Conservation (phyloP, 495 filamentous ascomycete genomes). For the Daldinia concentrica region DNA sequence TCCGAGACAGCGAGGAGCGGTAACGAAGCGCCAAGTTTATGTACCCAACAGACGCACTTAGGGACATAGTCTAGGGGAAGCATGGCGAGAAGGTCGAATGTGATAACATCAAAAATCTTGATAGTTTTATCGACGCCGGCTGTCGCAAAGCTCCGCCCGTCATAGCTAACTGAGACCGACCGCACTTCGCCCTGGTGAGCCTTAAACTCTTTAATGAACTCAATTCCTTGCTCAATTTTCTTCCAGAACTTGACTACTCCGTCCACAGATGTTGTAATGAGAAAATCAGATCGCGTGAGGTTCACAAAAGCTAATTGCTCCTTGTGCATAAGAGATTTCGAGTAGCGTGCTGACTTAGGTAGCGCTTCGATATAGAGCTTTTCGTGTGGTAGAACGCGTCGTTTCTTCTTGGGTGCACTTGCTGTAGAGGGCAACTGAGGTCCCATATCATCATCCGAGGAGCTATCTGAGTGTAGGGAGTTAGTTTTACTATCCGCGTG, state of each 20-base stretch:
- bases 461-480: slow-evolving; percentile 62
- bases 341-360: slow-evolving; percentile 83
- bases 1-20: slow-evolving; percentile 92
- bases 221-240: slow-evolving; percentile 87
- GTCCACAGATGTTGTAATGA: slow-evolving; percentile 92
- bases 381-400: slow-evolving; percentile 89
- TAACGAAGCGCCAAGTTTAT: slow-evolving; percentile 84
- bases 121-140: slow-evolving; percentile 86
- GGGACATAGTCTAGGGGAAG: slow-evolving; percentile 77
- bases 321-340: slow-evolving; percentile 98
- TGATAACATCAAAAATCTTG: slow-evolving; percentile 96
- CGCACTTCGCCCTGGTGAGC: slow-evolving; percentile 88
- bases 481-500: background rate
- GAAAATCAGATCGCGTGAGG: slow-evolving; percentile 92
- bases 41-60: slow-evolving; percentile 90
- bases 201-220: slow-evolving; percentile 98
- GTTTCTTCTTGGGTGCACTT: slow-evolving; percentile 83
- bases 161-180: slow-evolving; percentile 81
- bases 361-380: slow-evolving; percentile 93
- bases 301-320: slow-evolving; percentile 88
- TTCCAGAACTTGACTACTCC: slow-evolving; percentile 99
- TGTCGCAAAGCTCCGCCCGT: slow-evolving; percentile 94
- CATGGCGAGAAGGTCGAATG: slow-evolving; percentile 89
- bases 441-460: slow-evolving; percentile 90
- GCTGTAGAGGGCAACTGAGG: slow-evolving; percentile 78